Base-by-base conservation (phyloP, 2,329 filamentous ascomycete genomes). In the Monilinia aucupariae region DNA sequence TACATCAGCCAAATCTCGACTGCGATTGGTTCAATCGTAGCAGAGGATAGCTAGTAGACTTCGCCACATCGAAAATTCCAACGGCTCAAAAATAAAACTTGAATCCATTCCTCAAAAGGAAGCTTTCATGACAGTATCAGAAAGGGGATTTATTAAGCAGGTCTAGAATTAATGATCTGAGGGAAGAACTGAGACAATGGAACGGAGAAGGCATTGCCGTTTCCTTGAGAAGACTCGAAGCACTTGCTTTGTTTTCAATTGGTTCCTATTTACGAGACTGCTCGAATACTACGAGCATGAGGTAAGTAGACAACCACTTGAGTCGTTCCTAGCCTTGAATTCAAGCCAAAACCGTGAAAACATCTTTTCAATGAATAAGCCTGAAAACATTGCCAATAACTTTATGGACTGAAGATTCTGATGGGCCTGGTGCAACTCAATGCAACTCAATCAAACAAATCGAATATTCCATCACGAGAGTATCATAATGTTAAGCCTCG, bases 21-120 rank as follows among this genome's bases (percentile, higher is more conserved):
- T 50, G 9, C 32, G 15, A 59, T 59, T 59, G 45, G 55, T 27
- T 27, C 1, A 20, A 39, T 59, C 55, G 55, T 59, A 59, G 45
- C 10, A 17, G 0, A 17, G n/a, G 10, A 17, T 32, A 39, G 32
- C 53, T 47, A 34, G n/a, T 0, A 30, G 7, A 32, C 20, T 25
- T 34, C 3, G 27, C 53, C 13, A 52, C 32, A 37, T 52, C 10
- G 7, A n/a, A 22, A 13, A 37, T 34, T 32, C 30, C 30, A 51
- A 20, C 30, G 27, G 49, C 20, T 55, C 5, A 37, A 45, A 32
- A 30, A 43, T 55, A 22, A 45, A 55, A 39, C 17, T 55, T 32
- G 39, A 15, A n/a, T 17, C 25, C 30, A 22, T n/a, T 34, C 49
- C 6, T 53, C 12, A 25, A 39, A 20, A 15, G 7, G 12, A 7